Conservation (phyloP, 257 asterid species). For the Rehmannia glutinosa region DNA sequence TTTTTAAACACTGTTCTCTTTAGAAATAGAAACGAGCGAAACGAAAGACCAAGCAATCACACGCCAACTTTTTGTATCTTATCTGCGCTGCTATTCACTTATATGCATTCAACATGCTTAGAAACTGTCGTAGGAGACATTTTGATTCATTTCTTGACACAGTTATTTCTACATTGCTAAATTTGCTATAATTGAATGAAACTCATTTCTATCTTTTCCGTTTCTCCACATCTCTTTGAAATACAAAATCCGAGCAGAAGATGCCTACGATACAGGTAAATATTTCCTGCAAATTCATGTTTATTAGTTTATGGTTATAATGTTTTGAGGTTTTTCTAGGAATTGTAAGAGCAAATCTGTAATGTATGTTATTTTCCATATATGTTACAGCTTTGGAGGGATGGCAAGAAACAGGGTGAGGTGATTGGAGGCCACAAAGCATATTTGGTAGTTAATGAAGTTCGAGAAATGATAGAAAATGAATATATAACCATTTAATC, state of each 20-base stretch:
- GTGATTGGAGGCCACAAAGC: conserved; percentile 90
- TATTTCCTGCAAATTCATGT: not conserved
- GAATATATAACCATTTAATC: conserved; percentile 32
- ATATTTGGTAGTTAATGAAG: conserved; percentile 71
- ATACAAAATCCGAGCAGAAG: conserved; percentile 57
- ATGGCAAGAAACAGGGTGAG: conserved; percentile 76
- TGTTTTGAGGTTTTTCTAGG: not conserved
- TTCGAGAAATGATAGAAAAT: conserved; percentile 75
- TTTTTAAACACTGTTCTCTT: too few species aligned
- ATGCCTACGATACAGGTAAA: conserved; percentile 95
- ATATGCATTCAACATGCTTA: not conserved
- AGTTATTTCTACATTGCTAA: not conserved
- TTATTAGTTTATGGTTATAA: not conserved
- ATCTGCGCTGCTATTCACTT: too few species aligned
- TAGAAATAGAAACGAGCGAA: too few species aligned
- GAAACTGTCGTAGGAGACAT: not conserved
- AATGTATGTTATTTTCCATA: not conserved
- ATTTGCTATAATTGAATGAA: conserved; percentile 12
- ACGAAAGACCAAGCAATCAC: too few species aligned
- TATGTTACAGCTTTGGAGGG: conserved; percentile 67
- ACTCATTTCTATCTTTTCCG: conserved; percentile 15
- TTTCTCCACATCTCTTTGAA: conserved; percentile 20
- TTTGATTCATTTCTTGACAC: not conserved
- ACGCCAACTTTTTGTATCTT: too few species aligned
- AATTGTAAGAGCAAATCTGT: not conserved